Base-by-base conservation (phyloP, 192 early-diverging fungal species). In the Coemansia sp. region DNA sequence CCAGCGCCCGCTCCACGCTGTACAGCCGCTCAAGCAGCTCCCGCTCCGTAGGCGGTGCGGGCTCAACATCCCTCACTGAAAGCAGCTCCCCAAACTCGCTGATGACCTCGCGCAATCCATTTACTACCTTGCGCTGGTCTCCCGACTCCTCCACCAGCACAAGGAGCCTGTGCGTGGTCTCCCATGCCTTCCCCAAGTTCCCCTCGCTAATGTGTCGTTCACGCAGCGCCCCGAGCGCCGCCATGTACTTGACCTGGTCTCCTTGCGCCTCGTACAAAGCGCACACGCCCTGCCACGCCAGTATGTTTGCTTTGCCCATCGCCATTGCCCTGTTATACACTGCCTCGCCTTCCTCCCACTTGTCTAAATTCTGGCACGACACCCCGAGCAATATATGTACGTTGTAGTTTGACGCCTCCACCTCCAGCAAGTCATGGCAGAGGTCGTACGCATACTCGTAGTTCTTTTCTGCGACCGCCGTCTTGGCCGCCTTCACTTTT, bases 271-370 rank as follows among this genome's bases (percentile, higher is more conserved):
- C 87, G 48, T 85, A 85, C 30, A 90, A 81, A 30, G 80, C 81
- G 22, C 72, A 74, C 1, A 82, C 35, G 14, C 86, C 86, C 68
- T 90, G 84, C 75, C 85, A 88, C 8, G 86, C 89, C 6, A 90
- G 72, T 1, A 70, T 50, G 23, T 81, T 77, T 0, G 83, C 78
- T 26, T 68, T 59, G 47, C 77, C 80, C 54, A 81, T 60, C 19
- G 68, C 65, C 50, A 86, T 82, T 1, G 89, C 87, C 31, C 55
- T 70, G 33, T 68, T 53, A 42, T 89, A 90, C 9, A 76, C 60
- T 9, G 57, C 39, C 48, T 83, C 81, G 30, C 82, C 80, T 18
- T 88, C 85, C 19, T 58, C 60, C 53, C 71, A 69, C 38, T 82
- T 66, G 3, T 76, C 68, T 13, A 88, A 34, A 49, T 86, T 80